Evolutionary conservation across 371 early-diverging fungal species (phyloP), one percentile per base, ranked within the genome.

Genomic region (Nosema muscidifuracis): DNA sequence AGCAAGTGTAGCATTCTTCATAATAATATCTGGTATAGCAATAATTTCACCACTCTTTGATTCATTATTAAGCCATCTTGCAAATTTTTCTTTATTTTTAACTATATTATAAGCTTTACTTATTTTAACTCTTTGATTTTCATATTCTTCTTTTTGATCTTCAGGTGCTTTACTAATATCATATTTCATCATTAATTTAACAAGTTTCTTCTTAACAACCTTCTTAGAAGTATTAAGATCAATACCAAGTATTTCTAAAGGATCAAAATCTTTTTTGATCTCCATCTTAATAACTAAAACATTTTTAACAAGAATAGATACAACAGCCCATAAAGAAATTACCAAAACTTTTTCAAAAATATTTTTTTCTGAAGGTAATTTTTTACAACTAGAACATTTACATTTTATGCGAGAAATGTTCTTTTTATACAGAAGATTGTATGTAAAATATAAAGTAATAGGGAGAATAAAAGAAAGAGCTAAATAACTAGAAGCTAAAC

Each of bases 21-120:
- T 61, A 36, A 80, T 16, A 34, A 74, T 65, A 26, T 56, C 26
- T 28, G 83, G 83, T n/a, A 83, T 80, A 13, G 83, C 83, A 7
- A 83, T 65, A 13, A 77, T 60, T 62, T 80, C 74, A n/a, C 75
- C 73, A 15, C 61, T 67, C 51, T 58, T 69, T 22, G 55, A 65
- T 13, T 75, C 73, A 2, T 26, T 63, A 22, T 61, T 47, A 47
- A 81, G 67, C 76, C 77, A 83, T 2, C 44, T 31, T 31, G 71
- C 70, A 47, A 77, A 71, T 22, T 47, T 69, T 18, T 67, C 62
- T 50, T 67, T 55, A 71, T 83, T 62, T 30, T 67, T 73, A 3
- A 83, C 31, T 24, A 77, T 67, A 13, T 73, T 66, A 66, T 65
- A 73, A n/a, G 78, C 80, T 47, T 70, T 77, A 33, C 63, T 67